phyloP scores from a whole-genome alignment of 2,329 filamentous ascomycete genomes.

The Microsporum audouinii region DNA sequence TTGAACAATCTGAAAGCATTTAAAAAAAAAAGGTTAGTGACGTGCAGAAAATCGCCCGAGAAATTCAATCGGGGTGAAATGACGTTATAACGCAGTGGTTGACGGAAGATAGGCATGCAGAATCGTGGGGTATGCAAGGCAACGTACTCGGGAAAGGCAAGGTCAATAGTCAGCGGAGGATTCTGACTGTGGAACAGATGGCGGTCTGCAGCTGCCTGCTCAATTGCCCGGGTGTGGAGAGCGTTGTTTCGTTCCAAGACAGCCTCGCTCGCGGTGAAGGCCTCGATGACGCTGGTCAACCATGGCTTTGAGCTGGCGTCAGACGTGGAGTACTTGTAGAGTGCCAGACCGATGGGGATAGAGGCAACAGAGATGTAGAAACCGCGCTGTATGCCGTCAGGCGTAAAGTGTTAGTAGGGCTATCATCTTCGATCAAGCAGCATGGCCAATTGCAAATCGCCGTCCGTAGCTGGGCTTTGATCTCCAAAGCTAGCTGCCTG shows the following conservation, averaged over 20 bases:
- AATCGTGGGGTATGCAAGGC: conserved; percentile 1
- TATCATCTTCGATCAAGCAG: background rate
- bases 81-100: background rate
- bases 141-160: conserved; percentile 56
- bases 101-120: background rate
- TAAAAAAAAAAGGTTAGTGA: background rate
- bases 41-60: conserved; percentile 5
- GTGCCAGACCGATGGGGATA: conserved; percentile 31
- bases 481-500: background rate
- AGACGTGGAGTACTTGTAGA: conserved; percentile 33
- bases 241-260: conserved; percentile 46
- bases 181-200: conserved; percentile 45
- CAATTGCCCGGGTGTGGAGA: conserved; percentile 48
- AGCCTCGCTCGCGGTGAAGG: conserved; percentile 44
- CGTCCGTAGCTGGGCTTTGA: background rate
- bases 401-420: conserved; percentile 8
- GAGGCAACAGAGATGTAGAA: conserved; percentile 38
- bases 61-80: conserved; percentile 1
- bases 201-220: conserved; percentile 52
- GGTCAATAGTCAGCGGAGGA: conserved; percentile 37
- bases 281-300: conserved; percentile 41
- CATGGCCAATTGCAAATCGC: background rate
- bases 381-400: conserved; percentile 27
- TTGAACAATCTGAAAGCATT: conserved; percentile 46
- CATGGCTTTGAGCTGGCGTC: conserved; percentile 30